Conservation (phyloP, 2,329 filamentous ascomycete genomes). For the Coniochaeta ligniaria region DNA sequence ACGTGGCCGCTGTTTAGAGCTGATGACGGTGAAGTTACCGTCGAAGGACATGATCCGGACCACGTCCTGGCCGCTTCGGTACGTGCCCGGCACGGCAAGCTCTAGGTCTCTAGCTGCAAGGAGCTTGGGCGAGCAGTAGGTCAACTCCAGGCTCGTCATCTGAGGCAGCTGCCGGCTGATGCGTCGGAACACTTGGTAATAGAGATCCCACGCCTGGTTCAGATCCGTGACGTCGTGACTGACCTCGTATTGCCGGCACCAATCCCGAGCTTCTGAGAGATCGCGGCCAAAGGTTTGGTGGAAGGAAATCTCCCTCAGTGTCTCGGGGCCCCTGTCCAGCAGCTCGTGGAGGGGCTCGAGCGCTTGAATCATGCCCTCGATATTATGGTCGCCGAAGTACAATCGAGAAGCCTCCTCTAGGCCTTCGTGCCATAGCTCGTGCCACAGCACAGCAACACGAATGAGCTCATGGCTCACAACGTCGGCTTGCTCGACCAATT, state of each 20-base stretch:
- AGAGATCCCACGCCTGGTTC: slow-evolving; percentile 98
- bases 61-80: slow-evolving; percentile 69
- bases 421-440: slow-evolving; percentile 98
- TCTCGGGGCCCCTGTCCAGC: slow-evolving; percentile 86
- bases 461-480: slow-evolving; percentile 95
- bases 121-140: slow-evolving; percentile 93
- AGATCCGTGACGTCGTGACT: slow-evolving; percentile 90
- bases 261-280: slow-evolving; percentile 88
- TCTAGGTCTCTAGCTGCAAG: slow-evolving; percentile 80
- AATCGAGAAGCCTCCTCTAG: slow-evolving; percentile 92
- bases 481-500: slow-evolving; percentile 90
- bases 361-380: slow-evolving; percentile 92
- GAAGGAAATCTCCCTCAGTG: slow-evolving; percentile 91
- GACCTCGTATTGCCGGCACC: slow-evolving; percentile 85
- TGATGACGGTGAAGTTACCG: slow-evolving; percentile 82
- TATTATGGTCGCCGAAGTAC: slow-evolving; percentile 96
- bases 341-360: slow-evolving; percentile 87
- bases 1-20: slow-evolving; percentile 90
- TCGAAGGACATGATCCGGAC: slow-evolving; percentile 88
- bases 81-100: slow-evolving; percentile 92
- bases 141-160: slow-evolving; percentile 84
- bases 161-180: slow-evolving; percentile 91
- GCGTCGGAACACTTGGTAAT: slow-evolving; percentile 96
- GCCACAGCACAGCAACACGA: slow-evolving; percentile 93
- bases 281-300: slow-evolving; percentile 95